Evolutionary conservation across 257 asterid species (phyloP).

Genomic region (Plantago elongata): DNA sequence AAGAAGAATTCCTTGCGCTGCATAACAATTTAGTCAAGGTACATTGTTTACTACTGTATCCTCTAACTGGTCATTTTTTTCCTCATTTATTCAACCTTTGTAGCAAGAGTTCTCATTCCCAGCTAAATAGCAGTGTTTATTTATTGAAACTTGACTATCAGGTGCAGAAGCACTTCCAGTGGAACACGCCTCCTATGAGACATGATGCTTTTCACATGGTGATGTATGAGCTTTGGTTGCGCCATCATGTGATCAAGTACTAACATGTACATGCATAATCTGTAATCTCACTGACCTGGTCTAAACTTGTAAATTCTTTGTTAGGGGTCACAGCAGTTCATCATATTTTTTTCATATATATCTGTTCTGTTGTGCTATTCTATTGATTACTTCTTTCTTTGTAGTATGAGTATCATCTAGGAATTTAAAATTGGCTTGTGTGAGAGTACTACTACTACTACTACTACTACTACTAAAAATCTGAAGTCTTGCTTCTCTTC

Average conservation of each 20-base stretch:
- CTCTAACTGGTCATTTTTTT: not conserved
- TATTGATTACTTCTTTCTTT: not conserved
- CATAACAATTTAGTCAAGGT: constrained; percentile 94
- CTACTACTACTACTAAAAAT: not conserved
- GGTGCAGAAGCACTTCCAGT: constrained; percentile 91
- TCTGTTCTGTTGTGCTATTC: not conserved
- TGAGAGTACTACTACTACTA: too few species aligned
- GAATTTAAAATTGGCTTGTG: not conserved
- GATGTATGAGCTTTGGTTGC: constrained; percentile 96
- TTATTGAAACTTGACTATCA: constrained; percentile 24
- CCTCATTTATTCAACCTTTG: not conserved
- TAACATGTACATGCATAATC: constrained; percentile 26
- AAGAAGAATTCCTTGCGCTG: constrained; percentile 63
- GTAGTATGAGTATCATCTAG: not conserved
- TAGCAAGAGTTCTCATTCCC: not conserved
- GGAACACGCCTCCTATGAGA: constrained; percentile 79
- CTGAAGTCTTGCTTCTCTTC: not conserved
- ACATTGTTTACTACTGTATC: constrained; percentile 11
- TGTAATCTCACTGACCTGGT: constrained; percentile 7
- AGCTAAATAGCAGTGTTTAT: not conserved
- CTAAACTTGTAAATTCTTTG: constrained; percentile 36
- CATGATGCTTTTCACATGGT: constrained; percentile 92
- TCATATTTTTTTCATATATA: not conserved
- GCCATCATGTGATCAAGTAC: constrained; percentile 85
- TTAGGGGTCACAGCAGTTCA: not conserved